Conservation (phyloP, 2,329 filamentous ascomycete genomes). For the Ceratocystis diversiconidia region DNA sequence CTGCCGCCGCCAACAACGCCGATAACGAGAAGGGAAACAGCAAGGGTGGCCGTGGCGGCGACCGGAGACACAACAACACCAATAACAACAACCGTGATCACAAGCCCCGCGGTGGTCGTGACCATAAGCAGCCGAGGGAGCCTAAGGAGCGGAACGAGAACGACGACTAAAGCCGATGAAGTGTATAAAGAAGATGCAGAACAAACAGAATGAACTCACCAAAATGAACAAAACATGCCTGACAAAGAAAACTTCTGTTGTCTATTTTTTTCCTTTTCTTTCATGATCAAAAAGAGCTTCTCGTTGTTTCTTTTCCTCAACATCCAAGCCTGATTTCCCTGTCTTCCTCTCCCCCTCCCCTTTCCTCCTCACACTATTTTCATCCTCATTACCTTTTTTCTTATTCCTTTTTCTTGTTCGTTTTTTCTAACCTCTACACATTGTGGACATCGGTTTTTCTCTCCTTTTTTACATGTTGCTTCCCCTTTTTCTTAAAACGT, state of each 20-base stretch:
- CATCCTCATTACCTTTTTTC: neutral
- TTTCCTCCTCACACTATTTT: neutral
- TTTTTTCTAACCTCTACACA: slow-evolving; percentile 1
- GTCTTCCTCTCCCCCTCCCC: neutral
- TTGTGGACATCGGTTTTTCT: neutral
- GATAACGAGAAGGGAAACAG: slow-evolving; percentile 23
- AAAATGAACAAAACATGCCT: slow-evolving; percentile 4
- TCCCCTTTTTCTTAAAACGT: neutral
- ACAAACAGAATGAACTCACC: slow-evolving; percentile 11
- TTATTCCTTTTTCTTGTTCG: neutral
- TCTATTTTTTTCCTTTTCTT: slow-evolving; percentile 1
- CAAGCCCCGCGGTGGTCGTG: slow-evolving; percentile 25
- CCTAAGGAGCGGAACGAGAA: slow-evolving; percentile 39
- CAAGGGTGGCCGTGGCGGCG: slow-evolving; percentile 22
- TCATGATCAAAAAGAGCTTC: neutral
- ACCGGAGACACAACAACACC: slow-evolving; percentile 24
- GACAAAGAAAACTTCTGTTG: slow-evolving; percentile 7
- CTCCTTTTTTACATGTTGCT: neutral
- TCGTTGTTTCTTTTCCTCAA: neutral
- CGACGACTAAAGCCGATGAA: slow-evolving; percentile 34
- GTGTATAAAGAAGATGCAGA: neutral
- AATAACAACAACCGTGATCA: slow-evolving; percentile 22
- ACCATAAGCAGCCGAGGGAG: slow-evolving; percentile 28
- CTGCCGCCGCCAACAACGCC: slow-evolving; percentile 26
- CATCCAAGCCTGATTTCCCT: neutral